A percentile compares a stretch with the other conserved stretches of the same genome.
Conservation (phyloP, 768 basidiomycete species). For the Collybia sp. region DNA sequence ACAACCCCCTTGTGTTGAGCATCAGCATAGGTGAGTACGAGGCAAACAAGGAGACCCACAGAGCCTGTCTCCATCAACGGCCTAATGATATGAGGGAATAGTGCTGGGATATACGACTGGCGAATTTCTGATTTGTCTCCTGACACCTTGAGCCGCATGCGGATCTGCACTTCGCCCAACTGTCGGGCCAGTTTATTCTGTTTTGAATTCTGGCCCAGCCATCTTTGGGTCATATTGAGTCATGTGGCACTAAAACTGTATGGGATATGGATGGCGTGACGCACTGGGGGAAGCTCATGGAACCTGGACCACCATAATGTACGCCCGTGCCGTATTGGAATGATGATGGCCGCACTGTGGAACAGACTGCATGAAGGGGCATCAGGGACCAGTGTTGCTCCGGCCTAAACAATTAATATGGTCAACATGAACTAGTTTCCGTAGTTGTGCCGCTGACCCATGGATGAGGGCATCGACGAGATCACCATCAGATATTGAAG, state of each 20-base stretch:
- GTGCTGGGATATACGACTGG: constrained; percentile 85
- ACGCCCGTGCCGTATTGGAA: constrained; percentile 70
- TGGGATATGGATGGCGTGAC: constrained; percentile 25
- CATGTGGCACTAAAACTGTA: neutral
- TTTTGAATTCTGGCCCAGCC: constrained; percentile 98
- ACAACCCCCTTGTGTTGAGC: constrained; percentile 56
- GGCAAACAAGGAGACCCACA: constrained; percentile 45
- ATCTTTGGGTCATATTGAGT: constrained; percentile 43
- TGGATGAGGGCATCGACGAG: constrained; percentile 92
- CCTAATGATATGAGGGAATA: constrained; percentile 75
- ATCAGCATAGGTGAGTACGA: neutral
- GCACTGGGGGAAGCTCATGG: constrained; percentile 81
- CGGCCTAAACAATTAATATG: constrained; percentile 41
- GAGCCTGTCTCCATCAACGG: constrained; percentile 73
- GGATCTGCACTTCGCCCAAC: constrained; percentile 86
- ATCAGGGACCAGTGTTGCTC: constrained; percentile 97
- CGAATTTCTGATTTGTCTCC: constrained; percentile 88
- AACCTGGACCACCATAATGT: constrained; percentile 61
- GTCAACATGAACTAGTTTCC: neutral
- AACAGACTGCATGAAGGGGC: constrained; percentile 89
- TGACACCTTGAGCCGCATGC: constrained; percentile 92
- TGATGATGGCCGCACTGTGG: constrained; percentile 85
- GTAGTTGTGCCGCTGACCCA: constrained; percentile 48
- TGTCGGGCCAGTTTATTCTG: constrained; percentile 76
- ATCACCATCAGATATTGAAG: constrained; percentile 93